Base-by-base conservation (phyloP, 208 protist species). In the Leptomonas pyrrhocoris region DNA sequence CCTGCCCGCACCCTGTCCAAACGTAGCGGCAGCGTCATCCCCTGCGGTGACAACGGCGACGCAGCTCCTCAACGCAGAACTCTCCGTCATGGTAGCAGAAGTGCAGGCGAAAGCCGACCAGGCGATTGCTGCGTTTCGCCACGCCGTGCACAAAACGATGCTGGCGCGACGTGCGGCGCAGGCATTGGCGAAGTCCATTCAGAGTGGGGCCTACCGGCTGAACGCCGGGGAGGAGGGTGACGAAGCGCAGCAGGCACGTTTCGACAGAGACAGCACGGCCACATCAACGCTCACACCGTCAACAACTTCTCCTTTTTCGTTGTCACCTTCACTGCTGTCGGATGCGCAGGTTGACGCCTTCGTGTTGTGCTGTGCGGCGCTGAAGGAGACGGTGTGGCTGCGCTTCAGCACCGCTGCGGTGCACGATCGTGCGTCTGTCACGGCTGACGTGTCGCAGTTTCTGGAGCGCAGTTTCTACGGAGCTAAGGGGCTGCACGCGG, bases 111-210 rank as follows among this genome's bases (percentile, higher is more conserved):
- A 13, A 7, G 57, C 77, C 0, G 60, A 67, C 49, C 30, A 42
- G 15, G 74, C 79, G 19, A 43, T 68, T 27, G 72, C 55, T 2
- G 48, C 54, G 25, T 59, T 89, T 8, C 68, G 55, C 8, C 30
- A 56, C 21, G 74, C 83, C 3, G 67, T 74, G 53, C 51, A 73
- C 13, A 42, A 75, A n/a, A 68, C 61, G 28, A 57, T 43, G 42
- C 55, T 77, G 27, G 21, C 62, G 6, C 62, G 59, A 16, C 60
- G 55, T 8, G 66, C 68, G 23, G 61, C 59, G 15, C 34, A 67
- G 25, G 59, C 62, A 23, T 59, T 87, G 18, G 87, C 87, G 1
- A 69, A 81, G 13, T 92, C 87, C 3, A 68, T 89, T 45, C 80
- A 76, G 4, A 53, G 65, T 13, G 83, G 83, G 27, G 49, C 76